A percentile compares a stretch with the other conserved stretches of the same genome.
Conservation (phyloP, 306 rosid genomes). For the Medicago truncatula region MtrunA17r5.0-ANR NC_053042.1:49378001-49378500, state of each 20-base stretch:
- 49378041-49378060: constrained; percentile 2
- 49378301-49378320: constrained; percentile 10
- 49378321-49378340: constrained; percentile 5
- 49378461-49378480: neutral
- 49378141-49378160: constrained; percentile 94
- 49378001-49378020: neutral
- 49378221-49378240: constrained; percentile 46
- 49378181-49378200: constrained; percentile 62
- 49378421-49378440: constrained; percentile 8
- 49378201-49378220: constrained; percentile 81
- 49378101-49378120: constrained; percentile 47
- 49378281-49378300: constrained; percentile 6
- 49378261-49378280: constrained; percentile 9
- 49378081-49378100: constrained; percentile 16
- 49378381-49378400: neutral
- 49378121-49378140: constrained; percentile 93
- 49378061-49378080: constrained; percentile 7
- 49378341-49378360: constrained; percentile 11
- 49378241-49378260: constrained; percentile 24
- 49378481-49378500: neutral
- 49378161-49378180: constrained; percentile 76
- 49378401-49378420: constrained; percentile 2
- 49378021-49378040: neutral
- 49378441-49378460: neutral
- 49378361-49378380: neutral